These are phyloP conservation scores for Beauveria sp. DNA, from an alignment of 2,329 filamentous ascomycete species.

Conservation along the genomic window DNA sequence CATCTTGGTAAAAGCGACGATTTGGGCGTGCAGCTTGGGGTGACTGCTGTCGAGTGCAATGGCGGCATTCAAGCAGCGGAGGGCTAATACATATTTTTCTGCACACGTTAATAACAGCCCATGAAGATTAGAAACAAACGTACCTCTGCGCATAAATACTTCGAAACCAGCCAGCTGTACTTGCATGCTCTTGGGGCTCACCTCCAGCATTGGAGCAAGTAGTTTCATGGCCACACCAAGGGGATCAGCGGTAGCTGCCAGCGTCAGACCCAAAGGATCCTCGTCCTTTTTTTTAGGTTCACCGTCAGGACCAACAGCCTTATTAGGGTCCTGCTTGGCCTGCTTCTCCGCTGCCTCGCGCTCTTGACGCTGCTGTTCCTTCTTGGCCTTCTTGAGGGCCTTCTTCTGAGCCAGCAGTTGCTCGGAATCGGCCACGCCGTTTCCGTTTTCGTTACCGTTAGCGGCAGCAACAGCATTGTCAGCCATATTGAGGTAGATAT, in stretches of 20 bases:
- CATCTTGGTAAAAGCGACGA: slow-evolving; percentile 58
- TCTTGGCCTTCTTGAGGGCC: slow-evolving; percentile 82
- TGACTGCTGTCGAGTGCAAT: slow-evolving; percentile 60
- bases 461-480: slow-evolving; percentile 65
- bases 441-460: slow-evolving; percentile 51
- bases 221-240: slow-evolving; percentile 84
- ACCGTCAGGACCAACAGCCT: slow-evolving; percentile 51
- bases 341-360: slow-evolving; percentile 72
- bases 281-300: slow-evolving; percentile 81
- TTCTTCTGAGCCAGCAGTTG: slow-evolving; percentile 71
- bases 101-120: slow-evolving; percentile 11
- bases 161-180: slow-evolving; percentile 84
- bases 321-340: slow-evolving; percentile 77
- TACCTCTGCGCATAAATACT: slow-evolving; percentile 77
- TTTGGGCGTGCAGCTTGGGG: slow-evolving; percentile 68
- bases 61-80: slow-evolving; percentile 75
- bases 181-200: slow-evolving; percentile 71
- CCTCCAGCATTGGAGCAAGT: slow-evolving; percentile 70
- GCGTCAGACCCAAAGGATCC: slow-evolving; percentile 74
- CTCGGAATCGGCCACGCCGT: slow-evolving; percentile 40
- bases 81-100: slow-evolving; percentile 83
- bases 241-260: slow-evolving; percentile 75
- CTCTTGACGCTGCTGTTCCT: slow-evolving; percentile 57
- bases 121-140: slow-evolving; percentile 25
- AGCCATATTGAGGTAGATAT: slow-evolving; percentile 69